Evolutionary conservation across 495 filamentous ascomycete genomes (phyloP).

Genomic region (Podospora pseudoanserina): DNA sequence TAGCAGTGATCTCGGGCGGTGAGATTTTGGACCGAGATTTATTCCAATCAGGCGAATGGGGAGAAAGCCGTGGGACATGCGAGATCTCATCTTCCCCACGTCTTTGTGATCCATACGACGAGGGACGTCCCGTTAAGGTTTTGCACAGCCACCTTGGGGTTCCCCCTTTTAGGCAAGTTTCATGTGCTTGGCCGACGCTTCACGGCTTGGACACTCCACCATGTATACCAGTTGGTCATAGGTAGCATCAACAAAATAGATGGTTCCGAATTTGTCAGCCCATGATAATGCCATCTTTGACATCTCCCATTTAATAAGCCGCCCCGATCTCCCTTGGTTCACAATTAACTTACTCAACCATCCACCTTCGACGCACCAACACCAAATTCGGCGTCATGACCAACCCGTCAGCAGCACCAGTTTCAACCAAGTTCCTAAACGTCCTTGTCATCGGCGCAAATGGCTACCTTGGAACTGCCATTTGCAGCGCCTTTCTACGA

Average conservation of each 20-base stretch:
- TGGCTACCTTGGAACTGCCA: conserved; percentile 12
- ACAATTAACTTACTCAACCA: too few relatives aligned
- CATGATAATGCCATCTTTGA: not conserved
- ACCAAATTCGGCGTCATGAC: not conserved
- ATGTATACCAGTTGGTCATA: too few relatives aligned
- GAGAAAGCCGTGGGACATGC: too few relatives aligned
- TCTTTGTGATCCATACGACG: not conserved
- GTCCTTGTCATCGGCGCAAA: conserved; percentile 15
- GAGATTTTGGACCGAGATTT: not conserved
- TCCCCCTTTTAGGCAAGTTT: not conserved
- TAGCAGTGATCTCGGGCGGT: not conserved
- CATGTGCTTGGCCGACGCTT: not conserved
- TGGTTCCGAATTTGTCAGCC: too few relatives aligned
- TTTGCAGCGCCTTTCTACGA: conserved; percentile 12
- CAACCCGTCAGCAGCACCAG: not conserved
- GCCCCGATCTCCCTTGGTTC: too few relatives aligned
- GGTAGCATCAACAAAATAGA: not conserved
- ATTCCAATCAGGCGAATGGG: not conserved
- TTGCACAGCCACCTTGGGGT: not conserved
- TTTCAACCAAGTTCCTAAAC: not conserved
- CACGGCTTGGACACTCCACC: not conserved
- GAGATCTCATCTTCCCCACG: not conserved
- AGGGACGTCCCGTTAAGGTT: not conserved
- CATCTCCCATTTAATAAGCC: too few relatives aligned
- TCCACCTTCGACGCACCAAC: too few relatives aligned